Evolutionary conservation across 140 eudicot species (phyloP).

Genomic region (Ambrosia hybrid): DNA sequence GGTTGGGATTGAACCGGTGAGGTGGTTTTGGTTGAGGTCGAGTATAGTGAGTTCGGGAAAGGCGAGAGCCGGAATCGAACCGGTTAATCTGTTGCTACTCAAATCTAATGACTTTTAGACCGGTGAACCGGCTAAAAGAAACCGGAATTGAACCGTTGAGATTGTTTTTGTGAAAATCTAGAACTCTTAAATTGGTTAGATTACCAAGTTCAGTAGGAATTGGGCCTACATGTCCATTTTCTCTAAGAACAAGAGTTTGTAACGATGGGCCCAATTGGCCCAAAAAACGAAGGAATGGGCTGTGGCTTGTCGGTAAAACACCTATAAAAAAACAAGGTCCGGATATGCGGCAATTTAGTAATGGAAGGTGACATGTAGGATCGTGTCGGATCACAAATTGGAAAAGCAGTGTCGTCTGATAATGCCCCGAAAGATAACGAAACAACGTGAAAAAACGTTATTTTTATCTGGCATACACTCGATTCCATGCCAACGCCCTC

Average conservation of each 20-base stretch:
- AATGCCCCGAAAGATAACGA: constrained; percentile 80
- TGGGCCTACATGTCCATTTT: constrained; percentile 81
- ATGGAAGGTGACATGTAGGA: constrained; percentile 76
- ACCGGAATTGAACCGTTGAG: constrained; percentile 83
- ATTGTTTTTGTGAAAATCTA: constrained; percentile 77
- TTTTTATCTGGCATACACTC: constrained; percentile 90
- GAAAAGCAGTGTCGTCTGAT: constrained; percentile 89
- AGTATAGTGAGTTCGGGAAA: constrained; percentile 58
- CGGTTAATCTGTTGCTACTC: constrained; percentile 74
- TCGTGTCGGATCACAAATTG: constrained; percentile 65
- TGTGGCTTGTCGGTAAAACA: constrained; percentile 71
- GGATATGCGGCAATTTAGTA: constrained; percentile 62
- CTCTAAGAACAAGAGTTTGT: constrained; percentile 80
- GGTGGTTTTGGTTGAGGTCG: constrained; percentile 85
- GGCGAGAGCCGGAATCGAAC: constrained; percentile 48
- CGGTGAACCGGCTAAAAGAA: constrained; percentile 55
- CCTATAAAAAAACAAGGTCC: constrained; percentile 78
- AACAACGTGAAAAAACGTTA: constrained; percentile 68
- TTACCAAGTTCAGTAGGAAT: constrained; percentile 75
- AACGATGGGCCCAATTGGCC: constrained; percentile 70
- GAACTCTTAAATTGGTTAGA: constrained; percentile 61
- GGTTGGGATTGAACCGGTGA: constrained; percentile 64
- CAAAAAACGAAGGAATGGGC: constrained; percentile 81
- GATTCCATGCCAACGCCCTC: constrained; percentile 93
- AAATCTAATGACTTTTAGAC: constrained; percentile 77